Evolutionary conservation across 177 flowering plant genomes (phyloP).

Genomic region (Vitis hybrid): DNA sequence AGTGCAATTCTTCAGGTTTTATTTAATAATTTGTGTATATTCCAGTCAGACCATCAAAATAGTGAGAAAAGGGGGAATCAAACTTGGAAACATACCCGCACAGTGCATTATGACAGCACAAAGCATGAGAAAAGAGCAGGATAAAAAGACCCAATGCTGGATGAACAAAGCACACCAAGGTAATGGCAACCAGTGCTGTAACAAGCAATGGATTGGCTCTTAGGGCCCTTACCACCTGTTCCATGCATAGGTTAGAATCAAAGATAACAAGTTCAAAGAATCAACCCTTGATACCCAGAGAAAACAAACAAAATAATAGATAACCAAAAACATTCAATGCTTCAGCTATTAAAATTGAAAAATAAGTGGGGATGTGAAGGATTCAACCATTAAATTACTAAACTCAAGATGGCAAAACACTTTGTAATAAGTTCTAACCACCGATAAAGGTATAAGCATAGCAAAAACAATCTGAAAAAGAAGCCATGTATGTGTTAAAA

Average conservation of each 20-base stretch:
- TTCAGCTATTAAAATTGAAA: no score
- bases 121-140: conserved; percentile 66
- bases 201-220: conserved; percentile 53
- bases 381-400: no score
- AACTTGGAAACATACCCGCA: conserved; percentile 54
- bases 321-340: no score
- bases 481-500: no score
- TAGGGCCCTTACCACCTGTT: conserved; percentile 67
- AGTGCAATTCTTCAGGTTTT: background rate
- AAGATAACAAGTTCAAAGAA: conserved; percentile 13
- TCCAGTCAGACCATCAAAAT: background rate
- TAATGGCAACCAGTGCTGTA: conserved; percentile 42
- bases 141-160: conserved; percentile 82
- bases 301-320: background rate
- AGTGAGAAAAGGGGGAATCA: background rate
- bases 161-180: conserved; percentile 78
- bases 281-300: background rate
- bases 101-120: conserved; percentile 73
- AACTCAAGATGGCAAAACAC: no score
- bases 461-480: no score
- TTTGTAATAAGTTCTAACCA: no score
- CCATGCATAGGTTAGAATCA: conserved; percentile 17
- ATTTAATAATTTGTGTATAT: background rate
- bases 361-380: no score
- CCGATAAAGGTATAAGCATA: no score